Base-by-base conservation (phyloP, 352 stramenopile genomes). In the Globisporangium viniferum region DNA sequence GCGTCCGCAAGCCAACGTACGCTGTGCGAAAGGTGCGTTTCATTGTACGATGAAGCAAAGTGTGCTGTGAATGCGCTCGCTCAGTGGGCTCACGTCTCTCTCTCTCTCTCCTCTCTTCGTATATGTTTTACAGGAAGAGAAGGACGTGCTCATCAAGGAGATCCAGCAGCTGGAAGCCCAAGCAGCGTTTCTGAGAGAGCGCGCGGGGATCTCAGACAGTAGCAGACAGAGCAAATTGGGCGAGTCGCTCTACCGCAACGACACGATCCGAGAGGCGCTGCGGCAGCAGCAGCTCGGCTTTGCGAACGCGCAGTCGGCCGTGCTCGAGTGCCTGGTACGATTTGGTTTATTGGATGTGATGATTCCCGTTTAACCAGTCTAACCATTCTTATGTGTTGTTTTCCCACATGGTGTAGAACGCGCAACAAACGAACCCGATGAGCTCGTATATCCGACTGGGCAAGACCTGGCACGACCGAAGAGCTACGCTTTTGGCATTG, bases 61-160 rank as follows among this genome's bases (percentile, higher is more conserved):
- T 64, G 15, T 49, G n/a, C 31, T 49, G 39, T 35, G 27, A n/a
- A 41, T 48, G 36, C 46, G 27, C 31, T 27, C 46, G 27, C 31
- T 27, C 29, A 31, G 18, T 8, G 18, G 7, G 27, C 53, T 61
- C 24, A 55, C n/a, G n/a, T 14, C 6, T 22, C 1, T 20, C 9
- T 49, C 9, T 54, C 35, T 39, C 35, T 44, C 36, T 44, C 36
- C 6, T 22, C 10, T 59, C 3, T 53, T 7, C 20, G 53, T 55
- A 60, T 10, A 5, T 35, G 20, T 33, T 22, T 33, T 22, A 7
- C 36, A 76, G 73, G 78, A 86, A 69, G 81, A 82, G 70, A 83
- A 83, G 64, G 76, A 77, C 10, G 59, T 80, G 70, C 68, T 86
- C 39, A 53, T 76, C 56, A 69, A 71, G 24, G 72, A 86, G 33